These are phyloP conservation scores for Chytridium lagenaria DNA, from an alignment of 371 early-diverging fungal genomes.

Conservation along the genomic window DNA sequence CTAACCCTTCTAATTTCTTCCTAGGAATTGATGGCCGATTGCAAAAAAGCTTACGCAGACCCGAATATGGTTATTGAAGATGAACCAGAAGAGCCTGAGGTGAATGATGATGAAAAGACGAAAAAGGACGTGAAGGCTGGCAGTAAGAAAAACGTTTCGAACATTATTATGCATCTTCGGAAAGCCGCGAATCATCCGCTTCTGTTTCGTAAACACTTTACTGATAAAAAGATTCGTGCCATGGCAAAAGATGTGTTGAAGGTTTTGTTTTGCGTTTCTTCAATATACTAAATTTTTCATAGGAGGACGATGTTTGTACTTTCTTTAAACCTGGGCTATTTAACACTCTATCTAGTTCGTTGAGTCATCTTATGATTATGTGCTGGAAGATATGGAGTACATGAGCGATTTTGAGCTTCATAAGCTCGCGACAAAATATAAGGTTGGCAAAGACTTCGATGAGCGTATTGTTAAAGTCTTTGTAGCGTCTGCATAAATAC, in stretches of 20 bases:
- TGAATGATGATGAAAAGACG: background rate
- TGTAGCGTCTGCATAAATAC: slow-evolving; percentile 48
- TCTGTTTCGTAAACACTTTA: slow-evolving; percentile 72
- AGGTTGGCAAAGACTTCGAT: slow-evolving; percentile 23
- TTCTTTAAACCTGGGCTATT: background rate
- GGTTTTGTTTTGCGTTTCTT: slow-evolving; percentile 28
- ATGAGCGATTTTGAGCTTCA: slow-evolving; percentile 89
- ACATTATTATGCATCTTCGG: slow-evolving; percentile 80
- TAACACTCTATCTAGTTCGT: slow-evolving; percentile 52
- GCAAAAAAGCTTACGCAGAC: slow-evolving; percentile 34
- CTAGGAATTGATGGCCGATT: slow-evolving; percentile 41
- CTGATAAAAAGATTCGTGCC: slow-evolving; percentile 55
- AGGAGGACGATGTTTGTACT: slow-evolving; percentile 16
- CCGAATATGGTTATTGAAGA: background rate
- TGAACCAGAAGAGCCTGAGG: background rate
- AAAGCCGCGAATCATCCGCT: slow-evolving; percentile 89
- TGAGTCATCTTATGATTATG: slow-evolving; percentile 74
- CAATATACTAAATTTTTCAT: background rate
- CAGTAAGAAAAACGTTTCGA: slow-evolving; percentile 46
- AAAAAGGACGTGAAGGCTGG: slow-evolving; percentile 17
- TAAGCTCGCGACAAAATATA: slow-evolving; percentile 67
- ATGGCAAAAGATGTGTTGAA: slow-evolving; percentile 74
- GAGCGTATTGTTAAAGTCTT: background rate
- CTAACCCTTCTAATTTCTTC: background rate
- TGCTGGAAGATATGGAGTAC: slow-evolving; percentile 84